phyloP scores from a whole-genome alignment of 2,329 filamentous ascomycete species.

The Didymella segeticola region DNA sequence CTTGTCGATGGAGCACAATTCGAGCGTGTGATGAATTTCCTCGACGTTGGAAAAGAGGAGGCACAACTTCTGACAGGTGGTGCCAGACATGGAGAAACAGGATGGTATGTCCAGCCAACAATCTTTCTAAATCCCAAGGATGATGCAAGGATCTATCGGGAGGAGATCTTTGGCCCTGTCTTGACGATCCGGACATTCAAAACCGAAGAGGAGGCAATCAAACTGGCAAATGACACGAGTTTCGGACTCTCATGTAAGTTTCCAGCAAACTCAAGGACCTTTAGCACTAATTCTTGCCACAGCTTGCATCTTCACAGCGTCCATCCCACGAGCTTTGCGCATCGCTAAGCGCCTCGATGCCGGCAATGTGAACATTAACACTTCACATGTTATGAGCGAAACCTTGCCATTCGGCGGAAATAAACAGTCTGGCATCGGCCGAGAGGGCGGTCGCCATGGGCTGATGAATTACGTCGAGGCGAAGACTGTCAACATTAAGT shows the following conservation, averaged over 20 bases:
- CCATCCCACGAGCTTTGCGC: constrained; percentile 36
- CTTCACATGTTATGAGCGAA: constrained; percentile 21
- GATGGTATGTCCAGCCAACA: constrained; percentile 38
- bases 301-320: constrained; percentile 36
- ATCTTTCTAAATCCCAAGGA: constrained; percentile 39
- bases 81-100: constrained; percentile 34
- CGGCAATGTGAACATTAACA: constrained; percentile 44
- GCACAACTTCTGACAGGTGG: constrained; percentile 40
- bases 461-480: constrained; percentile 43
- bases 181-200: constrained; percentile 38
- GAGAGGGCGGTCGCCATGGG: constrained; percentile 39
- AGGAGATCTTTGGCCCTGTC: constrained; percentile 47
- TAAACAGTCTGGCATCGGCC: constrained; percentile 43
- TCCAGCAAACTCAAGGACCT: no score
- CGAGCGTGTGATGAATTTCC: constrained; percentile 38
- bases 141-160: constrained; percentile 32
- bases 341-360: constrained; percentile 40
- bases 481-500: constrained; percentile 44
- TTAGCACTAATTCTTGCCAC: no score
- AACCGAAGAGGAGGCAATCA: constrained; percentile 43
- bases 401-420: constrained; percentile 42
- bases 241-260: constrained; percentile 35
- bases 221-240: constrained; percentile 40
- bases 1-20: constrained; percentile 38
- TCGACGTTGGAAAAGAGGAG: constrained; percentile 37